Evolutionary conservation across 2,329 filamentous ascomycete genomes (phyloP).

Genomic region (Neobulgaria alba): DNA sequence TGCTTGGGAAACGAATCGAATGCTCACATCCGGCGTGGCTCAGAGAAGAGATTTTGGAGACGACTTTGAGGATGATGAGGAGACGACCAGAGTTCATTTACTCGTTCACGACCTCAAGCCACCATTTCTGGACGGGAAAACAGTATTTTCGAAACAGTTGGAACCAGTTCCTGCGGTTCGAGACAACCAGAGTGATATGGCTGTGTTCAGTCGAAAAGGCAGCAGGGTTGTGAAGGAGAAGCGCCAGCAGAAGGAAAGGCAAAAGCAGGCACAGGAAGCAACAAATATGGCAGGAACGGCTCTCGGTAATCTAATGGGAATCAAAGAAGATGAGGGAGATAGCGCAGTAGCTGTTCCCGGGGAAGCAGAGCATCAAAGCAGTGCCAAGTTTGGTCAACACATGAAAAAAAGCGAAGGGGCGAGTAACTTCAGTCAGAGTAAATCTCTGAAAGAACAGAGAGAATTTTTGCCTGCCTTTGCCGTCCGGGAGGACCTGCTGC

Average conservation of each 20-base stretch:
- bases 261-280: constrained; percentile 89
- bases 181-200: constrained; percentile 97
- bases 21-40: constrained; percentile 93
- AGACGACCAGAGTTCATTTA: constrained; percentile 80
- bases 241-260: constrained; percentile 83
- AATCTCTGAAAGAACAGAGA: constrained; percentile 81
- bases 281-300: constrained; percentile 89
- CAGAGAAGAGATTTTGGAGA: constrained; percentile 74
- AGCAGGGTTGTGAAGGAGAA: constrained; percentile 88
- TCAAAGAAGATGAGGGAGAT: constrained; percentile 88
- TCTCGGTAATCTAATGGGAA: constrained; percentile 88
- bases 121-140: constrained; percentile 89
- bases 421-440: constrained; percentile 88
- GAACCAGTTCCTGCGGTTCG: constrained; percentile 89
- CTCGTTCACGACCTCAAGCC: constrained; percentile 89
- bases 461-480: constrained; percentile 94
- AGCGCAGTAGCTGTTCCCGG: constrained; percentile 71
- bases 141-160: constrained; percentile 93
- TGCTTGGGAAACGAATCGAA: constrained; percentile 97
- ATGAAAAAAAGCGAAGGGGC: constrained; percentile 81
- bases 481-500: constrained; percentile 82
- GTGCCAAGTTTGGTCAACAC: constrained; percentile 80
- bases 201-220: constrained; percentile 91
- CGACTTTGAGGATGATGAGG: constrained; percentile 85
- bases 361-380: constrained; percentile 56